Percentiles rank a stretch among this genome's conserved stretches.
phyloP scores from a whole-genome alignment of 768 basidiomycete species.

The Suillus plorans region DNA sequence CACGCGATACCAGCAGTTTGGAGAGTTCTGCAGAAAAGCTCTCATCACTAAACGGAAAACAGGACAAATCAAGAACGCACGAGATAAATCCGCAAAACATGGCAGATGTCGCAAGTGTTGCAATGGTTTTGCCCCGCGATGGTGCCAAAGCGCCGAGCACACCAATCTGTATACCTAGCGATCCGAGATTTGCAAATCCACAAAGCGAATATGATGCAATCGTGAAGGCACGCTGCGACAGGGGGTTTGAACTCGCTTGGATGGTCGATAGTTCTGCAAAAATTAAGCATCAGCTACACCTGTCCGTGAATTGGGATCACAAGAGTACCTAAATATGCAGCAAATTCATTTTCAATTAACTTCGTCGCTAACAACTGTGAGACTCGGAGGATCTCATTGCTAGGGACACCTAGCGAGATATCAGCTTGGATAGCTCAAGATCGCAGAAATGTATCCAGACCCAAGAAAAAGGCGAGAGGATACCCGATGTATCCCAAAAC shows the following conservation, averaged over 20 bases:
- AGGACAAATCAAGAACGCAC: conserved; percentile 17
- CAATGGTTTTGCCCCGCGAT: conserved; percentile 67
- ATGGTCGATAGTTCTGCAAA: conserved; percentile 41
- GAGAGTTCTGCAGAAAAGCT: conserved; percentile 36
- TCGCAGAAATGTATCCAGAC: conserved; percentile 18
- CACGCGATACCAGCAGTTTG: conserved; percentile 62
- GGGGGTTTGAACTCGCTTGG: conserved; percentile 47
- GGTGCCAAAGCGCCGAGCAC: conserved; percentile 72
- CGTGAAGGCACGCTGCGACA: conserved; percentile 73
- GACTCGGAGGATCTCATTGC: conserved; percentile 77
- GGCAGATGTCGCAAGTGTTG: conserved; percentile 63
- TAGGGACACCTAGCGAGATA: conserved; percentile 59
- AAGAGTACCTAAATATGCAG: conserved; percentile 54
- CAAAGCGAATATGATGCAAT: conserved; percentile 88
- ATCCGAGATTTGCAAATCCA: conserved; percentile 87
- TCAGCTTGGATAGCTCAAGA: conserved; percentile 5
- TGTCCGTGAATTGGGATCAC: not conserved
- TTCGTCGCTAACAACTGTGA: conserved; percentile 83
- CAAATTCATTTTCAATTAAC: conserved; percentile 85
- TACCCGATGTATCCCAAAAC: conserved; percentile 87
- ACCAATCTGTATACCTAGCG: conserved; percentile 84
- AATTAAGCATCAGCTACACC: not conserved
- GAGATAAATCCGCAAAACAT: conserved; percentile 72
- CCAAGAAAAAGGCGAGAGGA: conserved; percentile 78
- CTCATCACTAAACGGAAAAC: not conserved